Conservation (phyloP, 306 rosid genomes). For the Crotalaria pallida region DNA sequence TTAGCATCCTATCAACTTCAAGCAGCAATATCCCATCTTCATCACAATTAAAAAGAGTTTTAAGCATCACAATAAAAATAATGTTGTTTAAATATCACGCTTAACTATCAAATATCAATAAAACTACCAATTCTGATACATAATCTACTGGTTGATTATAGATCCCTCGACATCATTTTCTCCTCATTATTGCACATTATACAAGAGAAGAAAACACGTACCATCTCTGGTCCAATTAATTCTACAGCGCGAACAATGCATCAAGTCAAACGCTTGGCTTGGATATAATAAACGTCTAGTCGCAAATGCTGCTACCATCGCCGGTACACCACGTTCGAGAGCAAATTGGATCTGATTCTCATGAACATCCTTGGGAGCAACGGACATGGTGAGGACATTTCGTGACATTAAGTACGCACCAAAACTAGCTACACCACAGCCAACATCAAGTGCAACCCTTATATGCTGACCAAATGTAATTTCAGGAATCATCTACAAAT, state of each 20-base stretch:
- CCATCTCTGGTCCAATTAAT: slow-evolving; percentile 95
- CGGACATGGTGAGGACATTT: slow-evolving; percentile 73
- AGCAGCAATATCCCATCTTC: slow-evolving; percentile 92
- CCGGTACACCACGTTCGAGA: slow-evolving; percentile 98
- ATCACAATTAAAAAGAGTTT: slow-evolving; percentile 28
- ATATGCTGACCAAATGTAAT: slow-evolving; percentile 77
- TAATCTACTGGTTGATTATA: neutral
- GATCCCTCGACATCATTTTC: neutral
- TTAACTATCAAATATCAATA: neutral
- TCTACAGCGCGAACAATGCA: slow-evolving; percentile 95
- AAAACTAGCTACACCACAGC: slow-evolving; percentile 97
- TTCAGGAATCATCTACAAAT: slow-evolving; percentile 66
- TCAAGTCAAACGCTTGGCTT: slow-evolving; percentile 88
- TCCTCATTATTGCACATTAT: slow-evolving; percentile 2
- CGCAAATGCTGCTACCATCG: slow-evolving; percentile 88
- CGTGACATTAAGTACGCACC: slow-evolving; percentile 83
- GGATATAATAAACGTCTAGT: slow-evolving; percentile 81
- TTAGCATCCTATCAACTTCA: slow-evolving; percentile 90
- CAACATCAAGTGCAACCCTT: slow-evolving; percentile 81
- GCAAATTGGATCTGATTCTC: slow-evolving; percentile 98
- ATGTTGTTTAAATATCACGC: neutral
- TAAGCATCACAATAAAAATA: slow-evolving; percentile 16
- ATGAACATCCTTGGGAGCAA: slow-evolving; percentile 96
- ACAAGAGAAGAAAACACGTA: slow-evolving; percentile 32
- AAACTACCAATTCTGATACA: neutral